Conservation (phyloP, 768 basidiomycete genomes). For the Boletus rubescentipes region DNA sequence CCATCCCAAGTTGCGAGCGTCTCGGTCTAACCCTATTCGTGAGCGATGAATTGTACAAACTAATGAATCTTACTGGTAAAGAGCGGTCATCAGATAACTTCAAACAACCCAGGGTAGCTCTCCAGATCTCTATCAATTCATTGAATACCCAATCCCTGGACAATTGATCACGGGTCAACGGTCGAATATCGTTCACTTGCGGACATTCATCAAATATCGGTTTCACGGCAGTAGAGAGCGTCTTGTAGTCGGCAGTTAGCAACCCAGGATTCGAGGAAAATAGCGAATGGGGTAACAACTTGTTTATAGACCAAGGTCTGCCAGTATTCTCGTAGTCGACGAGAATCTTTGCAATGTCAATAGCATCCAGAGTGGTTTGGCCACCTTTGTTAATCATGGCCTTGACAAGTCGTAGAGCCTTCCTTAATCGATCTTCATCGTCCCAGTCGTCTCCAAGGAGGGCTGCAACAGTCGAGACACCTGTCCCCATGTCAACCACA, state of each 20-base stretch:
- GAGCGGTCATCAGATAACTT: slow-evolving; percentile 44
- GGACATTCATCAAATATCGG: slow-evolving; percentile 56
- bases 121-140: slow-evolving; percentile 55
- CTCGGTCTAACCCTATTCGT: slow-evolving; percentile 37
- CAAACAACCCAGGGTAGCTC: slow-evolving; percentile 41
- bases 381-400: slow-evolving; percentile 58
- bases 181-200: slow-evolving; percentile 50
- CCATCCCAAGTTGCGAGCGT: slow-evolving; percentile 57
- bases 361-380: slow-evolving; percentile 50
- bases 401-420: slow-evolving; percentile 50
- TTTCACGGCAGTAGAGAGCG: slow-evolving; percentile 47
- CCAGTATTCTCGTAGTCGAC: slow-evolving; percentile 34
- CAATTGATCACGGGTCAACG: slow-evolving; percentile 59
- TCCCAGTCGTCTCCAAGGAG: slow-evolving; percentile 44
- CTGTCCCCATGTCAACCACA: slow-evolving; percentile 59
- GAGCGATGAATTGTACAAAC: not conserved
- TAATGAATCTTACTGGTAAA: slow-evolving; percentile 47
- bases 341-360: slow-evolving; percentile 48
- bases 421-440: slow-evolving; percentile 43
- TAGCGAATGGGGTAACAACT: slow-evolving; percentile 50
- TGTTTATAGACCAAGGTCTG: slow-evolving; percentile 46
- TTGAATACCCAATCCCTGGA: slow-evolving; percentile 51
- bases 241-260: slow-evolving; percentile 50
- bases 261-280: slow-evolving; percentile 59
- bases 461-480: slow-evolving; percentile 54